Base-by-base conservation (phyloP, 129 eudicot species). In the Ambrosia trifida region DNA sequence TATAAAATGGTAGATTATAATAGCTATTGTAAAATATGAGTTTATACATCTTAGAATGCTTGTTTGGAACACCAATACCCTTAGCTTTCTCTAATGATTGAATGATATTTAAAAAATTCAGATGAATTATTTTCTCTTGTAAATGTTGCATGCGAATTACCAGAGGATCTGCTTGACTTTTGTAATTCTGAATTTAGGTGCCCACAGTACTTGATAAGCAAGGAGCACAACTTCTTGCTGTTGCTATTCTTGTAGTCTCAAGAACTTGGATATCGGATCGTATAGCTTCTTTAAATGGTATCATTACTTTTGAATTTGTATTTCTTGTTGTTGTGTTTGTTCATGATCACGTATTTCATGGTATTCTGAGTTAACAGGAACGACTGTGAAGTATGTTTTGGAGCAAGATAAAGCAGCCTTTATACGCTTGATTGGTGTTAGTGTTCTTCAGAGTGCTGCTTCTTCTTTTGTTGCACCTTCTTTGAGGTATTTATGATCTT, bases 381-480 rank as follows among this genome's bases (percentile, higher is more conserved):
- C 99, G 7, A 94, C 99, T 59, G 99, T 94, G 43, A 94, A 90
- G 80, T 87, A 68, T 79, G 99, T 94, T 75, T 75, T 94, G 81
- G 97, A 90, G 83, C 99, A 94, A 82, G 97, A 94, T 70, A 94
- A 94, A 75, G 87, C 93, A 60, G 82, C 99, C 45, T 94, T 94
- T 64, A 32, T 94, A 53, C 88, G 88, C 43, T 87, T 94, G 79
- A 90, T 94, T 76, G 97, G 97, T 68, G 84, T 90, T 47, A 94
- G 99, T 76, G 83, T 94, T 41, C 88, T 94, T 56, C 99, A 94
- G 70, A 94, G 99, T 86, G 97, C 94, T 24, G 99, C 99, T 73
- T 94, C 99, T 24, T 94, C 99, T 61, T 94, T 94, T 68, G 82
- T 90, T 56, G 99, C 99, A 24, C 99, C 99, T 69, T 94, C 99